A percentile compares a stretch with the other conserved stretches of the same genome.
These are phyloP conservation scores for Diaporthe caulivora DNA, from an alignment of 2,329 filamentous ascomycete species.

Conservation along the genomic window DNA sequence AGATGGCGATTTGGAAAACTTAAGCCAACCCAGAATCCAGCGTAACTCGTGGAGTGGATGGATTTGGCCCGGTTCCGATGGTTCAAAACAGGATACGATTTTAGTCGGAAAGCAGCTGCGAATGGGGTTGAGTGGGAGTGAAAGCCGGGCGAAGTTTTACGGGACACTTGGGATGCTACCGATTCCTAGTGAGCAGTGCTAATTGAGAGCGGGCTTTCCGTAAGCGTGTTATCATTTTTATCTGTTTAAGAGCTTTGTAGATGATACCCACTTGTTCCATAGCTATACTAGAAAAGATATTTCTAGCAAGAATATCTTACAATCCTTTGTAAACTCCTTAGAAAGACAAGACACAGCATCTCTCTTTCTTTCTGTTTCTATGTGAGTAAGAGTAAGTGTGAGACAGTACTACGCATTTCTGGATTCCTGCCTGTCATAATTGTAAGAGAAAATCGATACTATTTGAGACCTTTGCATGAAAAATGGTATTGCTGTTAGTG, in stretches of 20 bases:
- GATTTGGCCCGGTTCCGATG: conserved; percentile 5
- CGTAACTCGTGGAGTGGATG: neutral
- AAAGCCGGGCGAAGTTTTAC: conserved; percentile 43
- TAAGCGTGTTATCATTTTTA: neutral
- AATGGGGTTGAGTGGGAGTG: conserved; percentile 42
- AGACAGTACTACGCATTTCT: no score
- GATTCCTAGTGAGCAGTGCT: neutral
- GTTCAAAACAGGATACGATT: conserved; percentile 3
- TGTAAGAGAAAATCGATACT: no score
- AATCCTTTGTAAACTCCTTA: neutral
- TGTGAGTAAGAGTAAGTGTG: no score
- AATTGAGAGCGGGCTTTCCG: neutral
- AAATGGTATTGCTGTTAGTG: no score
- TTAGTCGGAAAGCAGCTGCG: conserved; percentile 40
- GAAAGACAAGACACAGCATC: neutral
- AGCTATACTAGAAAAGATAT: no score
- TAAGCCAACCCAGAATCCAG: neutral
- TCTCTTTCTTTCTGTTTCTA: no score
- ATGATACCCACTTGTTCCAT: conserved; percentile 2
- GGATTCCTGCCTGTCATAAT: no score
- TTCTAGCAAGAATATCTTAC: neutral
- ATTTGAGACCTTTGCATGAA: no score
- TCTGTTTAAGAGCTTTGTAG: neutral
- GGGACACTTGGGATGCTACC: conserved; percentile 36
- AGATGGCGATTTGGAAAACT: neutral